Base-by-base conservation (phyloP, 192 early-diverging fungal species). In the Linnemannia exigua region DNA sequence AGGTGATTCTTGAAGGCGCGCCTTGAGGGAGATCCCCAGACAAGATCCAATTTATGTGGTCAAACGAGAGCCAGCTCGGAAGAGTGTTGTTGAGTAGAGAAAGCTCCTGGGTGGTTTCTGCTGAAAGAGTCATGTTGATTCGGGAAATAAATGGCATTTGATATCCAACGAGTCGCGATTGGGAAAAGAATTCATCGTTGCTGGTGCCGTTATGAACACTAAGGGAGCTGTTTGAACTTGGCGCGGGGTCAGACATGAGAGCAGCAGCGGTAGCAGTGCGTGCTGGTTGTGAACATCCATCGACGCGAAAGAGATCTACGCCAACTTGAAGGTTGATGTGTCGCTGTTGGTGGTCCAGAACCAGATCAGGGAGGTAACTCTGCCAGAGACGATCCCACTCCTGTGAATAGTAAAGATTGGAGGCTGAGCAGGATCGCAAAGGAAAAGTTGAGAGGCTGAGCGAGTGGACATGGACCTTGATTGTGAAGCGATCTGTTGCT, bases 401-500 rank as follows among this genome's bases (percentile, higher is more conserved):
- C 33, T 46, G 31, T 1, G 75, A 67, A 46, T 31, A 67, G n/a
- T 66, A 76, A 2, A 48, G 17, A 5, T 44, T 38, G 0, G 75
- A 67, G 6, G 75, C 48, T 3, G 75, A 76, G 41, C 75, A 76
- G n/a, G 75, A 36, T 46, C 75, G 63, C 6, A 48, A 7, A 36
- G 75, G 46, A 3, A 44, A 67, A 2, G 75, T 76, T 6, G 75
- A 67, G 11, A 76, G 75, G 5, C 37, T 28, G 7, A 76, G 38
- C 1, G 75, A 58, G 19, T 76, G 75, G 6, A 50, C 66, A 7
- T 36, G 31, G 33, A 76, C 41, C 66, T 68, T 63, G 66, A 76
- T 76, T 0, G 75, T 76, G 33, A 76, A 48, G 31, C 46, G 75
- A 68, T 68, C 63, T 22, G 75, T 76, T n/a, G 75, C 63, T 8